Conservation (phyloP, 1,139 yeast species). For the Yamadazyma spencermartinsiae region DNA sequence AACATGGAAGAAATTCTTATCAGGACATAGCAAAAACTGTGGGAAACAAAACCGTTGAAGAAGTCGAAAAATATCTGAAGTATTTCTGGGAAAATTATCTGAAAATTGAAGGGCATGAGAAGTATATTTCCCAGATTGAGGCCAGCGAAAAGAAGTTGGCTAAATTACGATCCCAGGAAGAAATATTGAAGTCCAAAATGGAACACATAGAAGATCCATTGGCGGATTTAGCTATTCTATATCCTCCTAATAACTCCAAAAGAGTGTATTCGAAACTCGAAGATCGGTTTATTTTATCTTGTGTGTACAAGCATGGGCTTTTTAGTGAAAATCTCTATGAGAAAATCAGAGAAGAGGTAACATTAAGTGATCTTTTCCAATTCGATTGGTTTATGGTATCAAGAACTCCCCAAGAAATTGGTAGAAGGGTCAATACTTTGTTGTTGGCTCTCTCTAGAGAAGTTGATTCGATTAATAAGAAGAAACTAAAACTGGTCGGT, state of each 20-base stretch:
- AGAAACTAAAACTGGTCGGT: constrained; percentile 27
- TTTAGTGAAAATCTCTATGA: constrained; percentile 72
- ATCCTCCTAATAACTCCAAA: constrained; percentile 92
- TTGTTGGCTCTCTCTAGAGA: constrained; percentile 79
- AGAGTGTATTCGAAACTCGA: constrained; percentile 81
- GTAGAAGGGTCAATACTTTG: constrained; percentile 79
- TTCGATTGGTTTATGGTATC: constrained; percentile 91
- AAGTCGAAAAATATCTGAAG: constrained; percentile 65
- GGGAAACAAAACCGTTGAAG: constrained; percentile 68
- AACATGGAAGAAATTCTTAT: constrained; percentile 67
- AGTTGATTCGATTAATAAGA: constrained; percentile 49
- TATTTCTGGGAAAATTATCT: constrained; percentile 75
- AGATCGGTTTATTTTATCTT: constrained; percentile 76
- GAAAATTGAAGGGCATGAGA: constrained; percentile 82
- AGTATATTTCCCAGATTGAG: constrained; percentile 82
- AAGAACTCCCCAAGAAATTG: constrained; percentile 79
- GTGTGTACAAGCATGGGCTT: constrained; percentile 77
- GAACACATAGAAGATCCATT: constrained; percentile 66
- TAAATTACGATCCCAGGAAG: constrained; percentile 64
- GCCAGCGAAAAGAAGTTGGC: constrained; percentile 80
- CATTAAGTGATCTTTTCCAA: constrained; percentile 69
- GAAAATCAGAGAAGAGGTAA: constrained; percentile 72
- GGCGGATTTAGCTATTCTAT: constrained; percentile 71
- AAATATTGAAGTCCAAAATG: constrained; percentile 63
- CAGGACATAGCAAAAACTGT: constrained; percentile 63